Conservation (phyloP, 371 early-diverging fungal genomes). For the Choanephora cucurbitarum region DNA sequence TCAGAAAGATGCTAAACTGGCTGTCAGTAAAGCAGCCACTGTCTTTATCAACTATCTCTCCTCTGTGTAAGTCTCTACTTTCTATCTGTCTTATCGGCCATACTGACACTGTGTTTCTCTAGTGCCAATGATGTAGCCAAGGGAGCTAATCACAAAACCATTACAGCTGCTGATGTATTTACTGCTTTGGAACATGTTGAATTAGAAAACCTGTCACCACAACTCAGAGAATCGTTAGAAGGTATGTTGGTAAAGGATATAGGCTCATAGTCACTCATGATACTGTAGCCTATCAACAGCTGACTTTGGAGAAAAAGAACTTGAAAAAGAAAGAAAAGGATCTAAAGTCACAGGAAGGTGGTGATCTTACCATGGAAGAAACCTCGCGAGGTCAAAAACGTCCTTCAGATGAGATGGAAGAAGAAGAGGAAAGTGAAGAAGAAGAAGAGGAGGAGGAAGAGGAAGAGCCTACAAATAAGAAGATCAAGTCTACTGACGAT, state of each 20-base stretch:
- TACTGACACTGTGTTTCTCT: neutral
- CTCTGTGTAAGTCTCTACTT: conserved; percentile 45
- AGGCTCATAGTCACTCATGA: neutral
- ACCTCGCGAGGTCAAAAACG: conserved; percentile 26
- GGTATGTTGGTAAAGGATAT: conserved; percentile 19
- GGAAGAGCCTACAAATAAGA: conserved; percentile 5
- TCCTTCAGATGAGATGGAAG: conserved; percentile 33
- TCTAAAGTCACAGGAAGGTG: conserved; percentile 19
- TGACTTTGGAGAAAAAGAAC: conserved; percentile 31
- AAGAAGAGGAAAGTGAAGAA: conserved; percentile 12
- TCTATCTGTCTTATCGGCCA: too few relatives aligned
- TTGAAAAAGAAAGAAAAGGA: conserved; percentile 30
- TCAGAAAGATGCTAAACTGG: conserved; percentile 63
- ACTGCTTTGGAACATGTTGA: conserved; percentile 61
- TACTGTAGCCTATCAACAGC: conserved; percentile 27
- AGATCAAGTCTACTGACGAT: conserved; percentile 1
- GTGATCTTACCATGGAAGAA: conserved; percentile 15
- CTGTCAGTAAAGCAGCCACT: conserved; percentile 62
- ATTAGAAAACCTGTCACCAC: conserved; percentile 50
- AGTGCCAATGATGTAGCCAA: conserved; percentile 61
- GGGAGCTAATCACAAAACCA: conserved; percentile 50
- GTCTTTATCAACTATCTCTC: conserved; percentile 66
- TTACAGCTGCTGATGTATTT: conserved; percentile 54
- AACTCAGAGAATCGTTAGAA: conserved; percentile 33
- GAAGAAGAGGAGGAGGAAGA: conserved; percentile 18